A percentile compares a stretch with the other conserved stretches of the same genome.
These are phyloP conservation scores for Puya raimondii DNA, from an alignment of 176 grass and related monocot genomes.

Conservation along the genomic window DNA sequence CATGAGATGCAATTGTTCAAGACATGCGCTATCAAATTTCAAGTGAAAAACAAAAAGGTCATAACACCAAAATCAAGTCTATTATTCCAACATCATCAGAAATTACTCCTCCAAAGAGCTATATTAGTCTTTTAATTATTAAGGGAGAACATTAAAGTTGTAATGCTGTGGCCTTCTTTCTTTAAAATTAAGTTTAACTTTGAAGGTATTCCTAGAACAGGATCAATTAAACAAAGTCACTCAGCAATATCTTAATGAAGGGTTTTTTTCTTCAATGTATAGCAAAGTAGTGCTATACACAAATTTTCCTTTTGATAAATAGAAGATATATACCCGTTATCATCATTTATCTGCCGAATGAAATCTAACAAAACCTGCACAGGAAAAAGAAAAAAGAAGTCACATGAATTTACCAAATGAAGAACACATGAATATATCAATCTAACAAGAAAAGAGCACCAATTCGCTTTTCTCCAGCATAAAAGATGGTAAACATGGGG, in stretches of 20 bases:
- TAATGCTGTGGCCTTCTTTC: too few relatives aligned
- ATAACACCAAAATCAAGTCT: slow-evolving; percentile 8
- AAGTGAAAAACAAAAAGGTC: slow-evolving; percentile 18
- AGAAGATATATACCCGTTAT: slow-evolving; percentile 56
- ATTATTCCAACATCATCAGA: background rate
- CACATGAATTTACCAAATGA: slow-evolving; percentile 14
- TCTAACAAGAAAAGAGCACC: background rate
- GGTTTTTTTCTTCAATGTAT: too few relatives aligned
- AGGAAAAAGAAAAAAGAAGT: slow-evolving; percentile 18
- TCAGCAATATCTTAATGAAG: too few relatives aligned
- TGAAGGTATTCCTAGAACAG: too few relatives aligned
- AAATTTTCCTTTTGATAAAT: slow-evolving; percentile 12
- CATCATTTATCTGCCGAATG: slow-evolving; percentile 90
- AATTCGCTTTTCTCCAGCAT: background rate
- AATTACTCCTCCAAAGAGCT: background rate
- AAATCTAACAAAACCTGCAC: slow-evolving; percentile 94
- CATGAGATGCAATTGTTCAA: background rate
- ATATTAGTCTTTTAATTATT: too few relatives aligned
- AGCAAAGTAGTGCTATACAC: background rate
- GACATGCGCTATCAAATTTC: slow-evolving; percentile 10
- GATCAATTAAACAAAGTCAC: too few relatives aligned
- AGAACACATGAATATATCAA: background rate
- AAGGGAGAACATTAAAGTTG: too few relatives aligned
- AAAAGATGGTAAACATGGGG: background rate
- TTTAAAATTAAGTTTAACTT: too few relatives aligned